Evolutionary conservation across 768 basidiomycete genomes (phyloP).

Genomic region (Candolleomyces eurysporus): DNA sequence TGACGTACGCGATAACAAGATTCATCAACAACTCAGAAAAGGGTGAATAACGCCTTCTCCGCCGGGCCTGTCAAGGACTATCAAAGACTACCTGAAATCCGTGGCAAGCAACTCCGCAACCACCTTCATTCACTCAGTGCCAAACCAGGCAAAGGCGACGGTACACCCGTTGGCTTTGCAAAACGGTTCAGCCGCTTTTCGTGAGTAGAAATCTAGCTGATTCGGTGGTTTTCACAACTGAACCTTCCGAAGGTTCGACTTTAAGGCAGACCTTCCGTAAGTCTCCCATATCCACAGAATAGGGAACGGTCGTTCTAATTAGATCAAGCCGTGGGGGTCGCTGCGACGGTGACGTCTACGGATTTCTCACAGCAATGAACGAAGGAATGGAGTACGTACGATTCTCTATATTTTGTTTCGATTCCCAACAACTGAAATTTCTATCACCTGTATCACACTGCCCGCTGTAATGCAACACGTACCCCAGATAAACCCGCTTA

Average conservation of each 20-base stretch:
- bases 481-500: slow-evolving; percentile 5
- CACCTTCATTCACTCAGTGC: slow-evolving; percentile 34
- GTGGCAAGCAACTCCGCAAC: slow-evolving; percentile 30
- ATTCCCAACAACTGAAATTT: not conserved
- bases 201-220: too few species aligned
- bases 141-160: slow-evolving; percentile 2
- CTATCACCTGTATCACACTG: not conserved
- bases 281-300: too few species aligned
- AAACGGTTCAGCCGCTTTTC: too few species aligned
- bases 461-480: slow-evolving; percentile 15
- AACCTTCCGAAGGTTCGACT: too few species aligned
- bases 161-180: too few species aligned
- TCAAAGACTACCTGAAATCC: slow-evolving; percentile 25
- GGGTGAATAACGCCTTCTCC: slow-evolving; percentile 41
- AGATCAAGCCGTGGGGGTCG: slow-evolving; percentile 26
- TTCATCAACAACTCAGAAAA: slow-evolving; percentile 37
- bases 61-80: slow-evolving; percentile 39
- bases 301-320: slow-evolving; percentile 17
- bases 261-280: too few species aligned
- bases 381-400: slow-evolving; percentile 20
- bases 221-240: too few species aligned
- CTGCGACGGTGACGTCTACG: slow-evolving; percentile 24
- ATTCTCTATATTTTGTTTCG: not conserved
- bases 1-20: slow-evolving; percentile 21
- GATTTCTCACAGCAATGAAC: slow-evolving; percentile 19